Percentiles rank a stretch among this genome's conserved stretches.
These are phyloP conservation scores for Saccharomycopsis synnaedendra DNA, from an alignment of 805 yeast species.

Conservation along the genomic window DNA sequence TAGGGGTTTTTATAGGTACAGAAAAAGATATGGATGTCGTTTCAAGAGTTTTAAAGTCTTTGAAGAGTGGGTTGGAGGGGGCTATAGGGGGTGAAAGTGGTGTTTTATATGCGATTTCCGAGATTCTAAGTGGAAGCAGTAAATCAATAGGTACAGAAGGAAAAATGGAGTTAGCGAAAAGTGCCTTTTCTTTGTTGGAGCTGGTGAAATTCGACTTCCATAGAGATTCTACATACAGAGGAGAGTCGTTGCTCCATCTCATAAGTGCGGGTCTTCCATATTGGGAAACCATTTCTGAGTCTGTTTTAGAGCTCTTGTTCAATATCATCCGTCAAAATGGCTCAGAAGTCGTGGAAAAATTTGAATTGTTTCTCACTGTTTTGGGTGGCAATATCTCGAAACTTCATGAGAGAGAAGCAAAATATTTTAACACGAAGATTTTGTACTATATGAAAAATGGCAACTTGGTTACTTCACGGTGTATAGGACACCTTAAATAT, in stretches of 20 bases:
- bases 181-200: too few species aligned
- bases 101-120: constrained; percentile 19
- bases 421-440: constrained; percentile 22
- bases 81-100: constrained; percentile 7
- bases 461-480: constrained; percentile 27
- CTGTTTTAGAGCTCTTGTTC: constrained; percentile 19
- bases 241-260: constrained; percentile 17
- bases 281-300: not conserved
- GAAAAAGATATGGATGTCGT: not conserved
- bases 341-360: constrained; percentile 20
- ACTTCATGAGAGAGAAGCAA: not conserved
- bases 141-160: too few species aligned
- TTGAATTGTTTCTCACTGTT: constrained; percentile 21
- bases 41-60: not conserved
- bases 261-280: constrained; percentile 11
- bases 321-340: constrained; percentile 20
- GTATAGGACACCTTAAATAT: constrained; percentile 23
- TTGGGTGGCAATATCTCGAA: constrained; percentile 7
- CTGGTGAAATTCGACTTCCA: not conserved
- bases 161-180: too few species aligned
- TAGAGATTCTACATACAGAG: not conserved
- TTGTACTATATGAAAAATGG: constrained; percentile 28
- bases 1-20: constrained; percentile 4
- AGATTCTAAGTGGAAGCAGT: constrained; percentile 11
- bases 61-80: not conserved